These are phyloP conservation scores for Filosporella fistucella DNA, from an alignment of 495 filamentous ascomycete species.

Conservation along the genomic window DNA sequence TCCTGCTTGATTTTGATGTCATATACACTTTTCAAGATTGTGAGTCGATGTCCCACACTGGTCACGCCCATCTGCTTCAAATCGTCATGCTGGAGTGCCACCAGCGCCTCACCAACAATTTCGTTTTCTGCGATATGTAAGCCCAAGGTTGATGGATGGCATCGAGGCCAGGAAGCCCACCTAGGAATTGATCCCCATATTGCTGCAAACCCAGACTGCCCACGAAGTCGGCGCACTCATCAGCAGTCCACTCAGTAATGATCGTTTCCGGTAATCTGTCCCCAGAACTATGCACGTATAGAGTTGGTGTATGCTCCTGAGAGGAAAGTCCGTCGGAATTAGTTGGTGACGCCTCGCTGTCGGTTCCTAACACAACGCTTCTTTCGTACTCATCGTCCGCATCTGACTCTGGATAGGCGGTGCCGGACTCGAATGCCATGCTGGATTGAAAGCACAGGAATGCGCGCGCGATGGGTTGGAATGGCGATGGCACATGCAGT, in stretches of 20 bases:
- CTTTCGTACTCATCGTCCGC: conserved; percentile 91
- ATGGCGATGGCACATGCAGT: no score
- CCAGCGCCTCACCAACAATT: conserved; percentile 85
- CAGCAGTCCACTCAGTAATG: conserved; percentile 83
- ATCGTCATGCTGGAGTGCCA: conserved; percentile 87
- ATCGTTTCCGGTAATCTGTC: conserved; percentile 69
- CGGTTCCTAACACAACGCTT: conserved; percentile 67
- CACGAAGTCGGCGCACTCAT: conserved; percentile 86
- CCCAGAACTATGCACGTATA: conserved; percentile 63
- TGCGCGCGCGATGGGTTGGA: conserved; percentile 2
- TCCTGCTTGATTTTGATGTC: conserved; percentile 91
- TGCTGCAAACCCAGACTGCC: conserved; percentile 73
- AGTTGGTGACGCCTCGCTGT: conserved; percentile 75
- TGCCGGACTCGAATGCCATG: conserved; percentile 55
- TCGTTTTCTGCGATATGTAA: conserved; percentile 68
- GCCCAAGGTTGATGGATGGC: conserved; percentile 10
- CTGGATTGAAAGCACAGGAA: conserved; percentile 7
- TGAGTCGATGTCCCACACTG: conserved; percentile 90
- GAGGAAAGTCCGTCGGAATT: conserved; percentile 73
- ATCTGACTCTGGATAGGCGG: conserved; percentile 77
- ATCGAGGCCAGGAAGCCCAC: conserved; percentile 38
- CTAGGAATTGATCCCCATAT: conserved; percentile 77
- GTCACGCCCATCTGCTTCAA: conserved; percentile 89
- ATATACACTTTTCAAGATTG: conserved; percentile 91
- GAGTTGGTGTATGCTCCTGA: conserved; percentile 83